Evolutionary conservation across 257 asterid genomes (phyloP), one percentile per base, ranked within the genome.

Genomic region (Nicotiana tabacum): DNA sequence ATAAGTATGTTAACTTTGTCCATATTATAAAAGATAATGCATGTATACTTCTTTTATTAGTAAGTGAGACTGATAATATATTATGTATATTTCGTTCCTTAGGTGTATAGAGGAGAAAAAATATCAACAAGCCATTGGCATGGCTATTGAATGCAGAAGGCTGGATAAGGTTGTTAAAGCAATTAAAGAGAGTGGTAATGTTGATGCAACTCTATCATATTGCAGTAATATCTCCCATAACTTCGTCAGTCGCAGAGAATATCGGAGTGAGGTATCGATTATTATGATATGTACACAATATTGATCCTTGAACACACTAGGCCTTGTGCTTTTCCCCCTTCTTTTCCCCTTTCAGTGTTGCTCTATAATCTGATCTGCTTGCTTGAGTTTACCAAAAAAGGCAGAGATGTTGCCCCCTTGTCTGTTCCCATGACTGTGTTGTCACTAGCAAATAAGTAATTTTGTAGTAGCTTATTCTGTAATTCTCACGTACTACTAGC

Each of bases 121-220:
- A 66, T 92, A 90, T 84, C 95, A 94, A 79, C 99, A 95, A 88
- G 99, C 99, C 46, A 92, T 95, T 29, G 99, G 98, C 84, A 92
- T 91, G 91, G 91, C 97, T 68, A 92, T 94, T 66, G 99, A 95
- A 84, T 94, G 99, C 91, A 86, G 99, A 66, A 91, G 99, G 53
- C 87, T 95, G 85, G 98, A 95, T 87, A 95, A 92, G 89, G 96
- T 95, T 9, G 91, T 92, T 88, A 96, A 94, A 89, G 95, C 98
- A 68, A 86, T 95, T 83, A 79, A 85, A 55, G 85, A 80, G 87
- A 92, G 99, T 85, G 99, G 92, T 68, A 92, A 94, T 83, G 86
- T 92, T 84, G 96, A 91, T 83, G 90, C 92, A 66, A 93, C 91
- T 78, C 93, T 94, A 24, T 87, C 90, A 37, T 95, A 95, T 80